A percentile compares a stretch with the other conserved stretches of the same genome.
phyloP scores from a whole-genome alignment of 1,139 yeast genomes.

The Taiozyma sp. region DNA sequence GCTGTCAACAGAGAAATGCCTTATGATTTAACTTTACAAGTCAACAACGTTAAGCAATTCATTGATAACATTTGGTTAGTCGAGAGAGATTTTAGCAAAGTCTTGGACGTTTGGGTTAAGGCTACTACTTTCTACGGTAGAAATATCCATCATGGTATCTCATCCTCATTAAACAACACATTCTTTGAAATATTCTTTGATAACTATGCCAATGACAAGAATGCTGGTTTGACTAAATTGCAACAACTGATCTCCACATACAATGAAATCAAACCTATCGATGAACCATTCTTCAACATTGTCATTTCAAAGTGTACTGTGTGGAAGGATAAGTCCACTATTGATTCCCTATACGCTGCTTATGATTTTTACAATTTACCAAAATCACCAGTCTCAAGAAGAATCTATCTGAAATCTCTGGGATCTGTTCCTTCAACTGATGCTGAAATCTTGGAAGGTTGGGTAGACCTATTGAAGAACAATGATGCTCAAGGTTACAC shows the following conservation, averaged over 20 bases:
- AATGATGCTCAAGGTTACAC: conserved; percentile 50
- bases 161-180: conserved; percentile 63
- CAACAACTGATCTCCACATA: conserved; percentile 54
- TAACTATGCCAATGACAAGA: conserved; percentile 46
- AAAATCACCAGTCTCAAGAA: conserved; percentile 65
- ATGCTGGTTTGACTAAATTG: conserved; percentile 51
- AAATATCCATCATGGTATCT: conserved; percentile 57
- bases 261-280: conserved; percentile 51
- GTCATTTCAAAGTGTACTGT: conserved; percentile 59
- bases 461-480: conserved; percentile 52
- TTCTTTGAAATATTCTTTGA: conserved; percentile 66
- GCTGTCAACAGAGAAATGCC: conserved; percentile 67
- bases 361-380: conserved; percentile 54
- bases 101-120: conserved; percentile 58
- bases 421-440: conserved; percentile 56
- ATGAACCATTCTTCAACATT: conserved; percentile 77
- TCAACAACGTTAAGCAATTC: conserved; percentile 66
- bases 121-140: conserved; percentile 55
- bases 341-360: conserved; percentile 44
- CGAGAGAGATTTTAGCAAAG: conserved; percentile 51
- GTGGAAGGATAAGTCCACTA: conserved; percentile 65
- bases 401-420: conserved; percentile 71
- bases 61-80: conserved; percentile 57
- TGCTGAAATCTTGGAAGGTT: conserved; percentile 49
- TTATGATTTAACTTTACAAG: conserved; percentile 65